A percentile compares a stretch with the other conserved stretches of the same genome.
These are phyloP conservation scores for Cladosporium cucumerinum DNA, from an alignment of 2,329 filamentous ascomycete species.

Conservation along the genomic window DNA sequence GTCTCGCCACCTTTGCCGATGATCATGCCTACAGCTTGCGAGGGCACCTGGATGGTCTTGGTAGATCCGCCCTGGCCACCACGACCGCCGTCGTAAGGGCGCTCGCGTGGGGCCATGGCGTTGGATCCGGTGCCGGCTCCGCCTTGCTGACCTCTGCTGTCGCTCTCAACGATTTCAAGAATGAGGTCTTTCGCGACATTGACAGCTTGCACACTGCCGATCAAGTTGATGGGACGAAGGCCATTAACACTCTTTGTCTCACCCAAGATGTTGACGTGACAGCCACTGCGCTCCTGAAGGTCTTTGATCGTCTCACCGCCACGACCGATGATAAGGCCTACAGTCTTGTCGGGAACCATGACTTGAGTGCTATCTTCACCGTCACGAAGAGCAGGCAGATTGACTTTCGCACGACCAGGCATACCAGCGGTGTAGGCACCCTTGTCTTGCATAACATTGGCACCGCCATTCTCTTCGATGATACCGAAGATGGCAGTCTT, in stretches of 20 bases:
- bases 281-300: constrained; percentile 85
- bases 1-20: constrained; percentile 92
- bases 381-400: constrained; percentile 59
- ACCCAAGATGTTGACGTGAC: constrained; percentile 91
- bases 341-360: constrained; percentile 90
- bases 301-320: constrained; percentile 91
- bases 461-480: constrained; percentile 78
- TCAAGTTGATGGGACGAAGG: constrained; percentile 83
- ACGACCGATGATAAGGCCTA: constrained; percentile 89
- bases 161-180: constrained; percentile 90
- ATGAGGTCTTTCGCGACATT: constrained; percentile 80
- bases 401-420: constrained; percentile 36
- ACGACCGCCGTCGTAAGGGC: constrained; percentile 41
- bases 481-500: constrained; percentile 82
- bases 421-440: constrained; percentile 36
- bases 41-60: constrained; percentile 79
- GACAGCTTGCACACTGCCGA: constrained; percentile 72
- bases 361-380: constrained; percentile 86
- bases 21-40: constrained; percentile 92
- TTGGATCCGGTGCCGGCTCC: constrained; percentile 31
- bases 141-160: constrained; percentile 56
- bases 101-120: constrained; percentile 26
- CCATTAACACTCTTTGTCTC: constrained; percentile 92
- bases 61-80: constrained; percentile 55
- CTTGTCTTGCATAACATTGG: constrained; percentile 36